Conservation (phyloP, 306 rosid species). For the Trichosanthes cucumerina region DNA sequence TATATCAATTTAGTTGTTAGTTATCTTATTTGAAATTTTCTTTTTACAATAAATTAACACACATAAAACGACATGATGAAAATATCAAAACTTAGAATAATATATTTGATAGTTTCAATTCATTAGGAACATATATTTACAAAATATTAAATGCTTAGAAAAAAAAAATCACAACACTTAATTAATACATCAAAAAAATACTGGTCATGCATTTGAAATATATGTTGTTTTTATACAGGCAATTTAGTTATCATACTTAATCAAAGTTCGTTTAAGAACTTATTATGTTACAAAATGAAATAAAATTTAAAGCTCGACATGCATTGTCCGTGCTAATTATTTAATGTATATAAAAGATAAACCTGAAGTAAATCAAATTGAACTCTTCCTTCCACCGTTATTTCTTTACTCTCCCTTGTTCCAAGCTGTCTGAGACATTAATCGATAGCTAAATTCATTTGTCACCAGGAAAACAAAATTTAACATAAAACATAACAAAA, state of each 20-base stretch:
- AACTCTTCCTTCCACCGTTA: conserved; percentile 88
- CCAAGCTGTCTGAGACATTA: conserved; percentile 68
- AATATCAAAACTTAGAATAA: background rate
- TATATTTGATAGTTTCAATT: background rate
- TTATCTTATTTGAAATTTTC: background rate
- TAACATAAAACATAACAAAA: background rate
- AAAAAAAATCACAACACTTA: background rate
- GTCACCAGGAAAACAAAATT: background rate
- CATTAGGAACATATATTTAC: background rate
- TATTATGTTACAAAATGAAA: background rate
- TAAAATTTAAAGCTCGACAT: background rate
- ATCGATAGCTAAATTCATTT: conserved; percentile 6
- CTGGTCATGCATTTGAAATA: background rate
- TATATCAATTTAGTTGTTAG: background rate
- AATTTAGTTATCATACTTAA: background rate
- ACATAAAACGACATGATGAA: background rate
- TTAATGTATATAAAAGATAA: conserved; percentile 4
- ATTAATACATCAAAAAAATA: background rate
- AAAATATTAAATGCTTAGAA: background rate
- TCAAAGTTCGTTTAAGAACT: background rate
- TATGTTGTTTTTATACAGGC: background rate
- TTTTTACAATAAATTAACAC: background rate
- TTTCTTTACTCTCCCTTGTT: conserved; percentile 95
- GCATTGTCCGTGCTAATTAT: background rate
- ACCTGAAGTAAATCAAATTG: conserved; percentile 99